phyloP scores from a whole-genome alignment of 805 yeast genomes.

The Yamadazyma scolyti region DNA sequence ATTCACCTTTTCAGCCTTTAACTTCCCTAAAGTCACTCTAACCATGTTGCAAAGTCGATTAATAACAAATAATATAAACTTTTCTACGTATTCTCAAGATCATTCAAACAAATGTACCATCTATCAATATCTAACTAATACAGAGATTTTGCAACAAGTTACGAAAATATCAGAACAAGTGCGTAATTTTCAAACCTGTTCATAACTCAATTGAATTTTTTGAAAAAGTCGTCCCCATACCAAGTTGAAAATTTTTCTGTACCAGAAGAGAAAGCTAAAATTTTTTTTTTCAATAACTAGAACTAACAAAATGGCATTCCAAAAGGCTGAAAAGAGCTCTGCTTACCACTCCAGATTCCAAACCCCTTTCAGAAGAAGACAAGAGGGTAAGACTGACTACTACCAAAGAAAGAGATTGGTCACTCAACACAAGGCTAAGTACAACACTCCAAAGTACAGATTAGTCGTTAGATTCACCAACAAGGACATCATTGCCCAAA shows the following conservation, averaged over 20 bases:
- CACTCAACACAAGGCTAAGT: constrained; percentile 99
- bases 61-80: no score
- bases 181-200: no score
- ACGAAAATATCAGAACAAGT: no score
- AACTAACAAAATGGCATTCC: constrained; percentile 13
- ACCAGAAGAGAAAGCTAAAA: constrained; percentile 1
- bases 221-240: constrained; percentile 8
- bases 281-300: not conserved
- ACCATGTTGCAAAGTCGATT: no score
- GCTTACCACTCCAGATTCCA: constrained; percentile 99
- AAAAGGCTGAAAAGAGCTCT: constrained; percentile 54
- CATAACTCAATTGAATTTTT: not conserved
- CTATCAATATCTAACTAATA: no score
- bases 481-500: constrained; percentile 98
- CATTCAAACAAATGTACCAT: no score
- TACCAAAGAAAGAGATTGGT: constrained; percentile 99
- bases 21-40: no score
- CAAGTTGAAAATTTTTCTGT: constrained; percentile 12
- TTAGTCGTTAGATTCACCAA: constrained; percentile 99
- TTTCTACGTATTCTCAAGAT: no score
- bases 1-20: no score
- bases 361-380: constrained; percentile 99
- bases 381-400: constrained; percentile 99
- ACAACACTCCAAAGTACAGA: constrained; percentile 99
- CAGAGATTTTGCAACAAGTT: no score